phyloP scores from a whole-genome alignment of 2,329 filamentous ascomycete genomes.

The Cladobotryum mycophilum region DNA sequence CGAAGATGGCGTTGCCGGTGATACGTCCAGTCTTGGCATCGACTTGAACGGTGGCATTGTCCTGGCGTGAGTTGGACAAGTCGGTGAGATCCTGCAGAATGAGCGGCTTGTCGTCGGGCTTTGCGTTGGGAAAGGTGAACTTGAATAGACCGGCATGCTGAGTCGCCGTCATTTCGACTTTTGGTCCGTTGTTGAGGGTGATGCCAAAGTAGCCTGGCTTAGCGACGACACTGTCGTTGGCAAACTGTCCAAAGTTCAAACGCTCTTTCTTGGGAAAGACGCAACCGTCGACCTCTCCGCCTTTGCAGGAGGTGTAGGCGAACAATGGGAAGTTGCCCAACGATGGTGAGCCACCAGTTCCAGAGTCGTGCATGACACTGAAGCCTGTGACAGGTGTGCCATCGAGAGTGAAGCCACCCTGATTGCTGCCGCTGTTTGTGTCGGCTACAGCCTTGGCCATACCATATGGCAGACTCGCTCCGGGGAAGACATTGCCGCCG shows the following conservation, averaged over 20 bases:
- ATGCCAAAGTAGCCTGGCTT: conserved; percentile 62
- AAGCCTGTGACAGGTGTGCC: conserved; percentile 46
- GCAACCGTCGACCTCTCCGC: conserved; percentile 56
- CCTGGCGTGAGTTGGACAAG: conserved; percentile 52
- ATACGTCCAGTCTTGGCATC: conserved; percentile 52
- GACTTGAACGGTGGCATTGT: conserved; percentile 51
- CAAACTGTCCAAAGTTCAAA: conserved; percentile 37
- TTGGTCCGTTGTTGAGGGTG: conserved; percentile 49
- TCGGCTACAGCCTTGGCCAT: conserved; percentile 55
- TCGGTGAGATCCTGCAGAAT: conserved; percentile 62
- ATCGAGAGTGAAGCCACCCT: conserved; percentile 52
- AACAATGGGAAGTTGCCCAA: conserved; percentile 71
- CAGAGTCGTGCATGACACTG: conserved; percentile 53
- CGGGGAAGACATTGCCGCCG: conserved; percentile 38
- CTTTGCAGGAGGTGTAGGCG: conserved; percentile 55
- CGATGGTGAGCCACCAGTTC: conserved; percentile 53
- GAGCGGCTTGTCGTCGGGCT: conserved; percentile 42
- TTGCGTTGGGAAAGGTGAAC: conserved; percentile 51
- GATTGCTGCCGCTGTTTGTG: conserved; percentile 37
- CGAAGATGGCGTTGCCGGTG: conserved; percentile 55
- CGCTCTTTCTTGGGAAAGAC: conserved; percentile 46
- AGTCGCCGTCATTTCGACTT: conserved; percentile 61
- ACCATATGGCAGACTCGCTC: conserved; percentile 38
- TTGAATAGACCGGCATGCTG: conserved; percentile 61
- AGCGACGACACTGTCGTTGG: conserved; percentile 46